These are phyloP conservation scores for Torulaspora indica DNA, from an alignment of 805 yeast genomes.

Conservation along the genomic window DNA sequence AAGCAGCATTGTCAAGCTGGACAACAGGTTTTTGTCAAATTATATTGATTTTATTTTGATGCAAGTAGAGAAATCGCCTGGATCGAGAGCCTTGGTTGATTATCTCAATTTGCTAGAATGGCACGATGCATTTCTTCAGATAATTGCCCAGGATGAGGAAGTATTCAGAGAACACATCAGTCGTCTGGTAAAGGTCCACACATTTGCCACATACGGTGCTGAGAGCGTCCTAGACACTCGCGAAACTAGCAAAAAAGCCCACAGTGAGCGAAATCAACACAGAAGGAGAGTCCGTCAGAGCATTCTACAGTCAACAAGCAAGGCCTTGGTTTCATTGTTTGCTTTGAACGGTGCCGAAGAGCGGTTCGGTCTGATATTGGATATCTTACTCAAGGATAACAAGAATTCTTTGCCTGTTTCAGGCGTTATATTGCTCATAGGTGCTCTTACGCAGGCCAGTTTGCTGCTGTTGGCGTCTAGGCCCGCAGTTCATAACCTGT, in stretches of 20 bases:
- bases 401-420: constrained; percentile 33
- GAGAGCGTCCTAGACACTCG: constrained; percentile 29
- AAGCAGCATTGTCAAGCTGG: constrained; percentile 33
- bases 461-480: constrained; percentile 22
- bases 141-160: constrained; percentile 20
- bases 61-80: constrained; percentile 31
- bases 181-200: constrained; percentile 41
- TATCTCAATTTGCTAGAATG: constrained; percentile 55
- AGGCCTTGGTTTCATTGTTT: constrained; percentile 26
- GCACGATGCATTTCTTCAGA: constrained; percentile 41
- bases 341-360: constrained; percentile 16
- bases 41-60: constrained; percentile 41
- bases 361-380: constrained; percentile 12
- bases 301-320: constrained; percentile 33
- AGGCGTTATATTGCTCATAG: constrained; percentile 37
- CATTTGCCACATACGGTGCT: constrained; percentile 30
- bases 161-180: constrained; percentile 32
- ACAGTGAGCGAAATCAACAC: constrained; percentile 37
- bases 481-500: constrained; percentile 21
- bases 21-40: constrained; percentile 35
- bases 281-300: constrained; percentile 39
- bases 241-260: constrained; percentile 19
- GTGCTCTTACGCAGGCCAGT: constrained; percentile 35
- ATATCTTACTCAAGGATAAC: constrained; percentile 12
- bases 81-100: constrained; percentile 52